These are phyloP conservation scores for Clavispora carvajalis DNA, from an alignment of 805 yeast species.

Conservation along the genomic window DNA sequence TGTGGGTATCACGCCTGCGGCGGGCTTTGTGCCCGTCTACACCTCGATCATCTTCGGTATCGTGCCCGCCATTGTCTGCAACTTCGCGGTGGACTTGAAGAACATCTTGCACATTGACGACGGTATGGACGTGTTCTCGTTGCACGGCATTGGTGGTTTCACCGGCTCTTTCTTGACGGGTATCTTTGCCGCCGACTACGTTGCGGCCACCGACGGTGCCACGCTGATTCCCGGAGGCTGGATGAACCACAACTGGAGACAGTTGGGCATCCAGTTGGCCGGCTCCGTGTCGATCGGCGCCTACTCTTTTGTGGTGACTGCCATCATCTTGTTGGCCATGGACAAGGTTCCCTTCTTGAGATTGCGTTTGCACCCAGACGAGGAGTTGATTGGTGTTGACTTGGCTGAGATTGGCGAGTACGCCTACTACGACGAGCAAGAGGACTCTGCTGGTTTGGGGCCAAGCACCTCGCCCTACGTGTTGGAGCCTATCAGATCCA, in stretches of 20 bases:
- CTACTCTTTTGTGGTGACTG: slow-evolving; percentile 74
- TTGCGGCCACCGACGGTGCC: slow-evolving; percentile 76
- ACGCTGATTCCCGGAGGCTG: slow-evolving; percentile 74
- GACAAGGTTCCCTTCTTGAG: slow-evolving; percentile 76
- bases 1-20: slow-evolving; percentile 95
- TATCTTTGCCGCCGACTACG: slow-evolving; percentile 86
- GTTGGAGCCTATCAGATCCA: slow-evolving; percentile 75
- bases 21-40: slow-evolving; percentile 93
- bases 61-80: slow-evolving; percentile 50
- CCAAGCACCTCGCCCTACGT: slow-evolving; percentile 42
- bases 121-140: slow-evolving; percentile 89
- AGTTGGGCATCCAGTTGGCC: slow-evolving; percentile 85
- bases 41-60: slow-evolving; percentile 13
- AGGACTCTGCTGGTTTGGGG: slow-evolving; percentile 21
- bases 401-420: slow-evolving; percentile 87
- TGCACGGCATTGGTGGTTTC: slow-evolving; percentile 93
- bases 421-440: slow-evolving; percentile 59
- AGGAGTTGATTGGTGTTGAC: slow-evolving; percentile 86
- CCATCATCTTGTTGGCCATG: slow-evolving; percentile 58
- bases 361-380: slow-evolving; percentile 79
- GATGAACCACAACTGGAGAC: slow-evolving; percentile 77
- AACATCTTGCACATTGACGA: slow-evolving; percentile 73
- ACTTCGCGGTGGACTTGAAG: slow-evolving; percentile 81
- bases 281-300: slow-evolving; percentile 64
- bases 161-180: slow-evolving; percentile 83